Conservation (phyloP, 2,329 filamentous ascomycete species). For the Pestalotiopsis sp. region DNA sequence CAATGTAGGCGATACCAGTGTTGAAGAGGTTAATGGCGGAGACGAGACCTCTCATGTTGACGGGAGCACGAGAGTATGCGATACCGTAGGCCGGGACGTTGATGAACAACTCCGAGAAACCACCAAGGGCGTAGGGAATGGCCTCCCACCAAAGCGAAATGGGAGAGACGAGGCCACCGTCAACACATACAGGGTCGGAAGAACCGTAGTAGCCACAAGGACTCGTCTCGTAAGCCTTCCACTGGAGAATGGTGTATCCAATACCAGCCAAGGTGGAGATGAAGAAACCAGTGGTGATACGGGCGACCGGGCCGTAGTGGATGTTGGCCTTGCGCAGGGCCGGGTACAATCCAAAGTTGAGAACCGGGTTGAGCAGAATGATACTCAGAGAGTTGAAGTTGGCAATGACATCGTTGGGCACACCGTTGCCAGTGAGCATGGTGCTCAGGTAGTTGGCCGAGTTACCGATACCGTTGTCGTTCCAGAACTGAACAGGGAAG, state of each 20-base stretch:
- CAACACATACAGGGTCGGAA: conserved; percentile 28
- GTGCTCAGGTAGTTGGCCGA: conserved; percentile 49
- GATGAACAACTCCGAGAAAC: conserved; percentile 55
- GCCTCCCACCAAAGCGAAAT: conserved; percentile 61
- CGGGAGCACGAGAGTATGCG: conserved; percentile 52
- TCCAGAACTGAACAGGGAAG: conserved; percentile 46
- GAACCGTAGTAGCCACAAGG: conserved; percentile 45
- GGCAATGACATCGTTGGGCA: conserved; percentile 50
- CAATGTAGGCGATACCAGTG: conserved; percentile 45
- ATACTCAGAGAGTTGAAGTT: conserved; percentile 55
- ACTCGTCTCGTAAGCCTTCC: conserved; percentile 42
- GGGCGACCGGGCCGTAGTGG: conserved; percentile 48
- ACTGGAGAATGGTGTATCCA: conserved; percentile 41
- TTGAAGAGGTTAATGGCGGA: conserved; percentile 52
- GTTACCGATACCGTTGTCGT: conserved; percentile 51
- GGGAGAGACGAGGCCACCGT: conserved; percentile 38
- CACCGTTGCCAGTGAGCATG: conserved; percentile 49
- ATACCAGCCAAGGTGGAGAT: conserved; percentile 50
- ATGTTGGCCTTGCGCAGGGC: conserved; percentile 41
- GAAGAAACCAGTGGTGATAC: conserved; percentile 52
- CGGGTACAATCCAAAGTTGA: conserved; percentile 53
- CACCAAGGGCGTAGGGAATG: conserved; percentile 50
- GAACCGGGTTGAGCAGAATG: conserved; percentile 46
- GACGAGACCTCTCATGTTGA: conserved; percentile 54
- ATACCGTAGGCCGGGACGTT: conserved; percentile 55